Percentiles rank a stretch among this genome's conserved stretches.
Evolutionary conservation across 2,329 filamentous ascomycete species (phyloP).

Genomic region (Samsoniella hepiali): DNA sequence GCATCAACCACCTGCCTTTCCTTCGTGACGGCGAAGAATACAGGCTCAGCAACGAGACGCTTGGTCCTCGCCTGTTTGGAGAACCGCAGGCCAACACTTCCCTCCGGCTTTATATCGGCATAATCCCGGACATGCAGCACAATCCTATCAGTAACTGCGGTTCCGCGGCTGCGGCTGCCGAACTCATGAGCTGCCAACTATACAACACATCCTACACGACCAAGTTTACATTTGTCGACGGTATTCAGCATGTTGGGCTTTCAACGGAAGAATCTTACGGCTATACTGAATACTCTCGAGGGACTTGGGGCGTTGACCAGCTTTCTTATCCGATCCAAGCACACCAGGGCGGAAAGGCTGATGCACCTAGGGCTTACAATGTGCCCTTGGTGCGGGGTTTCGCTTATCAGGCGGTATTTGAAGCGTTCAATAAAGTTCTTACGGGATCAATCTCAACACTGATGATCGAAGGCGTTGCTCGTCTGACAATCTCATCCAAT

Average conservation of each 20-base stretch:
- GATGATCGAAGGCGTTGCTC: not conserved
- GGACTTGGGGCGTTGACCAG: not conserved
- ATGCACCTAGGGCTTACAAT: not conserved
- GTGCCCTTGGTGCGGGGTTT: not conserved
- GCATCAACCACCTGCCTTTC: not conserved
- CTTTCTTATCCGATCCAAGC: not conserved
- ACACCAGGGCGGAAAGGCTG: not conserved
- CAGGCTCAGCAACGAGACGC: not conserved
- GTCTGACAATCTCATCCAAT: not conserved
- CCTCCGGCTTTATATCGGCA: not conserved
- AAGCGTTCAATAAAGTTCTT: not conserved
- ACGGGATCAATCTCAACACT: not conserved
- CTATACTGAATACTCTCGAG: not conserved
- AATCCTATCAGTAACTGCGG: not conserved
- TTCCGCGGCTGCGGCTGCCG: not conserved
- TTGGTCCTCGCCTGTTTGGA: not conserved
- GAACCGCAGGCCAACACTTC: not conserved
- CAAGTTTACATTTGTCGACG: not conserved
- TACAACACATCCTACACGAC: not conserved
- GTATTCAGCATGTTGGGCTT: not conserved
- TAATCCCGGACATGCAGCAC: not conserved
- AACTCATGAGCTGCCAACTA: not conserved
- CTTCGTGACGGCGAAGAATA: not conserved
- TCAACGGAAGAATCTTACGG: not conserved
- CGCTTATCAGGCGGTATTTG: not conserved